Conservation (phyloP, 139 green algal genomes). For the Eudorina sp. region DNA sequence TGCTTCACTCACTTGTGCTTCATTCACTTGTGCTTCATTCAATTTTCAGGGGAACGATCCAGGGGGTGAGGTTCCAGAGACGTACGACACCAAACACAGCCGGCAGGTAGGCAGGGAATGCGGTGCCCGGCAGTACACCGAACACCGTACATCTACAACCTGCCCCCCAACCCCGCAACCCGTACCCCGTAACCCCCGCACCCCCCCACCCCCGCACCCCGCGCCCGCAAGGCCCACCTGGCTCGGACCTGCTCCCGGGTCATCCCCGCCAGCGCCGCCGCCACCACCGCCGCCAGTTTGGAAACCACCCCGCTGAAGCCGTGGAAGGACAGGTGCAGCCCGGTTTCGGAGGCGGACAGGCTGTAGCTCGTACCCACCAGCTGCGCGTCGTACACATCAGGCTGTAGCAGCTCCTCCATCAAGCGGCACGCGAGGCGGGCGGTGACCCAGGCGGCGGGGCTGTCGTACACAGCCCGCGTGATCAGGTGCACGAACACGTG, state of each 20-base stretch:
- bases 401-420: slow-evolving; percentile 57
- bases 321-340: slow-evolving; percentile 43
- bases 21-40: no score
- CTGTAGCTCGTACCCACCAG: slow-evolving; percentile 50
- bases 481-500: slow-evolving; percentile 58
- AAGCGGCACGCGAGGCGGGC: slow-evolving; percentile 55
- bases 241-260: slow-evolving; percentile 20
- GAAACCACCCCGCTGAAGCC: slow-evolving; percentile 59
- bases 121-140: no score
- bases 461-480: slow-evolving; percentile 52
- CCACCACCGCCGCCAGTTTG: slow-evolving; percentile 53
- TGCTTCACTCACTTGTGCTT: no score
- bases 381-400: slow-evolving; percentile 60
- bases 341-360: slow-evolving; percentile 49
- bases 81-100: no score
- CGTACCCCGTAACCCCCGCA: not conserved
- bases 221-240: slow-evolving; percentile 34
- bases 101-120: no score
- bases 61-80: no score
- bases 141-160: no score
- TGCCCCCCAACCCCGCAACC: no score
- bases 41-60: no score
- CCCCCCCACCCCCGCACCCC: not conserved
- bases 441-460: slow-evolving; percentile 45
- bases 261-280: slow-evolving; percentile 22